These are phyloP conservation scores for Gigaspora rosea DNA, from an alignment of 192 early-diverging fungal genomes.

Conservation along the genomic window DNA sequence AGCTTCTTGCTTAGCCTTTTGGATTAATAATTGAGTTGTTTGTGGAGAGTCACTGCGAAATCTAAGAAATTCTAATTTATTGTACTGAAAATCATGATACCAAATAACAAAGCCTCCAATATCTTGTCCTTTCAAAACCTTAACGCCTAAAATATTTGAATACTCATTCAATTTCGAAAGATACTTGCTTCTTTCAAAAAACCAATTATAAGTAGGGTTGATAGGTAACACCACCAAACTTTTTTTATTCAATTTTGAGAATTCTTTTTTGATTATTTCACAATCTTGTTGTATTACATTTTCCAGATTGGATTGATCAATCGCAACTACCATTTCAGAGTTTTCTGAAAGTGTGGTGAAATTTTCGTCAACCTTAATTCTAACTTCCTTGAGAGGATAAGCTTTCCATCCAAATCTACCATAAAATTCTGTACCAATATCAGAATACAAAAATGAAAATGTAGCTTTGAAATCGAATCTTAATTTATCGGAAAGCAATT, in stretches of 20 bases:
- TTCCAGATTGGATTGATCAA: background rate
- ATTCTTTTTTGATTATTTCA: constrained; percentile 11
- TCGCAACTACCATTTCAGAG: background rate
- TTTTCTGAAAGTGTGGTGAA: background rate
- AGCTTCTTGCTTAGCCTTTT: constrained; percentile 6
- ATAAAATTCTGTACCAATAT: constrained; percentile 18
- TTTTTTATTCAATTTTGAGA: background rate
- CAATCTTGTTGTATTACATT: background rate
- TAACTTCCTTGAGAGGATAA: constrained; percentile 11
- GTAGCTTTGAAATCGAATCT: background rate
- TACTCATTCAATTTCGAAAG: background rate
- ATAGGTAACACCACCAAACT: background rate
- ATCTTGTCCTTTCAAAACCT: background rate
- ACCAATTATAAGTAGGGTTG: background rate
- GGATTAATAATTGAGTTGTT: constrained; percentile 1
- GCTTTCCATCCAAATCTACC: constrained; percentile 16
- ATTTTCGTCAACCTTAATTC: constrained; percentile 14
- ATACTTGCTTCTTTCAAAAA: background rate
- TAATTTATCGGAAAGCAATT: constrained; percentile 17
- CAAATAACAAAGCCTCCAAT: constrained; percentile 5
- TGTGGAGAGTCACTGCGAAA: background rate
- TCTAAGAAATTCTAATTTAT: constrained; percentile 10
- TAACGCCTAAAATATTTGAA: background rate
- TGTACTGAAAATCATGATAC: background rate
- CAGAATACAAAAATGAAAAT: constrained; percentile 27